These are phyloP conservation scores for Kazachstania africana DNA, from an alignment of 805 yeast genomes.

Conservation along the genomic window DNA sequence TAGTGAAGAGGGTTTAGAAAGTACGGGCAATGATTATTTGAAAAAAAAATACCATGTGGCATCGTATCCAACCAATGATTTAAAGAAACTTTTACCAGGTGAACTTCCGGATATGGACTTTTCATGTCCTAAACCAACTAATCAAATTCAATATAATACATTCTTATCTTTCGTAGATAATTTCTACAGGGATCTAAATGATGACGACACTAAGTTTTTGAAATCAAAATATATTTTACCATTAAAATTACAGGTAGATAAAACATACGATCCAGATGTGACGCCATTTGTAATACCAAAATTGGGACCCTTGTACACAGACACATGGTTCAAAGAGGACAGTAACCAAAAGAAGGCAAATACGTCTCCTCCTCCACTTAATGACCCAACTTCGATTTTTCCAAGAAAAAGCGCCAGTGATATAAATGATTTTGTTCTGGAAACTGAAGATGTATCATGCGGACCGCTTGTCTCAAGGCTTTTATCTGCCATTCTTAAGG, in stretches of 20 bases:
- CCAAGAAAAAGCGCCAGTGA: constrained; percentile 53
- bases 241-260: constrained; percentile 27
- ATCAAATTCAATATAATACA: constrained; percentile 86
- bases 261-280: constrained; percentile 49
- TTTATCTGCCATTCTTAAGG: constrained; percentile 58
- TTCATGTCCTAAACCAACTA: constrained; percentile 69
- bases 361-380: constrained; percentile 36
- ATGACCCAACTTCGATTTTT: constrained; percentile 30
- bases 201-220: constrained; percentile 71
- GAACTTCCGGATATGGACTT: constrained; percentile 78
- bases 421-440: constrained; percentile 44
- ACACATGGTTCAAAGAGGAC: constrained; percentile 82
- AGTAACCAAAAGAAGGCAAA: constrained; percentile 31
- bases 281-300: constrained; percentile 77
- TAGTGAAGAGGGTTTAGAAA: constrained; percentile 49
- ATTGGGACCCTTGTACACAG: constrained; percentile 71
- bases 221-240: constrained; percentile 51
- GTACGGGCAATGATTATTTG: constrained; percentile 62
- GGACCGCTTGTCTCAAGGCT: constrained; percentile 86
- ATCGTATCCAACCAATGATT: constrained; percentile 72
- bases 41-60: constrained; percentile 78
- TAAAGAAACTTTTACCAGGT: constrained; percentile 74
- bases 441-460: constrained; percentile 66
- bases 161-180: constrained; percentile 79
- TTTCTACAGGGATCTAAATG: constrained; percentile 62